Conservation (phyloP, 2,329 filamentous ascomycete genomes). For the Fusarium mexicanum region DNA sequence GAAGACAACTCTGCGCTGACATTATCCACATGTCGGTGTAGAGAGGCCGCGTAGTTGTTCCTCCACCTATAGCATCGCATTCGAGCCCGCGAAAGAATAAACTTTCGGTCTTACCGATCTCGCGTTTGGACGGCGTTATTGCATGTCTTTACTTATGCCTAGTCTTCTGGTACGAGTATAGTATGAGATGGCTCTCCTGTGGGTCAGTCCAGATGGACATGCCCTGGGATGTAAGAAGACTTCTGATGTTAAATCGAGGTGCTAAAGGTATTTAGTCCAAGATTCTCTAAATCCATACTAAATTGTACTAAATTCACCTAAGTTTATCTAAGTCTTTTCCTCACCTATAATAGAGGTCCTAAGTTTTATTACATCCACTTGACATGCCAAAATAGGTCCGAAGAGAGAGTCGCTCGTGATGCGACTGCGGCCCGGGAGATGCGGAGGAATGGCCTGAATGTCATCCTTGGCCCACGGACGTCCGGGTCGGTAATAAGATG, state of each 20-base stretch:
- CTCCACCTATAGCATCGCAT: background rate
- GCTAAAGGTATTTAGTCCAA: too few relatives aligned
- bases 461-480: background rate
- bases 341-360: accelerated
- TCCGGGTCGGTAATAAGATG: background rate
- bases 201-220: background rate
- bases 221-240: too few relatives aligned
- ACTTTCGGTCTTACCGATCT: background rate
- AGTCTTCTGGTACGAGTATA: background rate
- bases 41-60: background rate
- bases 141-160: background rate
- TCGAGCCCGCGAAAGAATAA: background rate
- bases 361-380: too few relatives aligned
- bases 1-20: background rate
- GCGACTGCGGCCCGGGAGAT: background rate
- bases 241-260: too few relatives aligned
- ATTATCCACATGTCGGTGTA: background rate
- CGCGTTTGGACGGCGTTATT: background rate
- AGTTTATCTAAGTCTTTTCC: too few relatives aligned
- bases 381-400: background rate
- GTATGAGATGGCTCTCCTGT: background rate
- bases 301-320: too few relatives aligned
- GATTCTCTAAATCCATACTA: too few relatives aligned
- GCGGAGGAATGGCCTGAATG: background rate
- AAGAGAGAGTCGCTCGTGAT: background rate